Evolutionary conservation across 345 rosid genomes (phyloP), one percentile per base, ranked within the genome.

Genomic region (Salix purpurea): DNA sequence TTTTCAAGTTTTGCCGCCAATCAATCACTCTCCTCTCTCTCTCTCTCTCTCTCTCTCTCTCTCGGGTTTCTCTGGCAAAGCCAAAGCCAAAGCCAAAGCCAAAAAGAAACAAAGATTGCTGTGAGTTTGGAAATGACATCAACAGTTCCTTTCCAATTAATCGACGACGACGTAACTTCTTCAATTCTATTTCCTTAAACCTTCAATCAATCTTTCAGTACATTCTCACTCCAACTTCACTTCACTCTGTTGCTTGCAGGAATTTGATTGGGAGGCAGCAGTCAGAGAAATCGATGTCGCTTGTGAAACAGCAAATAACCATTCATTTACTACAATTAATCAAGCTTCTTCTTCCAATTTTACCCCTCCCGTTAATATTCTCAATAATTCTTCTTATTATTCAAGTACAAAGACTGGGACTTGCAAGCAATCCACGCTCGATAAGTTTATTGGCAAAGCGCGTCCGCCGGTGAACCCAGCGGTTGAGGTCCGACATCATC

Each of bases 251-350:
- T 42, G 28, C 14, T 4, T 30, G 5, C 48, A 93, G 94, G 91
- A 84, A 56, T 90, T 95, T 71, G 97, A 95, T 82, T 95, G 97
- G 99, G 99, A 95, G 83, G 97, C 97, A 24, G 97, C 99, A 7
- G 96, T 89, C 6, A 86, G 85, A 84, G 94, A 88, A 85, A 93
- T 95, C 74, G 97, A 95, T 40, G 84, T 85, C 77, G 96, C 90
- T 1, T 93, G 92, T 71, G 32, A 86, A 71, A 84, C 50, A 26
- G 58, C 82, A 11, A 86, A 74, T n/a, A 40, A 65, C 24, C 46
- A 80, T 12, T 74, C 91, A 21, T 60, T 88, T 77, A 75, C 87
- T 7, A 18, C 23, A 2, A 67, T 74, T 10, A 54, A 67, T 52
- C 36, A 42, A 50, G 58, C 70, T 7, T 30, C 52, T 30, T 61